Evolutionary conservation across 2,329 filamentous ascomycete species (phyloP).

Genomic region (Didymella lethalis): DNA sequence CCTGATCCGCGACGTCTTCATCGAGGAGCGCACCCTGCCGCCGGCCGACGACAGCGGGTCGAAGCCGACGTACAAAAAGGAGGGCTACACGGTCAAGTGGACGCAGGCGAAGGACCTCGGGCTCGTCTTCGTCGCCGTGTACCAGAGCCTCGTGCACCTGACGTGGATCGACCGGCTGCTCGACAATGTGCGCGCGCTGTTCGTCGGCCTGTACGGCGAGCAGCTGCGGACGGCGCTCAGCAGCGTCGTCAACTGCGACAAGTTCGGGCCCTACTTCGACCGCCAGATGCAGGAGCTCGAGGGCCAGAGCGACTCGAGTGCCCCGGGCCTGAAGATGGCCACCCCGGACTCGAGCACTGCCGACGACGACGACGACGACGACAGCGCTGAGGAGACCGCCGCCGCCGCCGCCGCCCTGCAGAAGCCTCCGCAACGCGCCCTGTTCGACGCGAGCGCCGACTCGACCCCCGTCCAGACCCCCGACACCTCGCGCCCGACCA

Average conservation of each 20-base stretch:
- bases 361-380: slow-evolving; percentile 51
- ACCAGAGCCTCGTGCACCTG: slow-evolving; percentile 91
- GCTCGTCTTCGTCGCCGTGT: slow-evolving; percentile 96
- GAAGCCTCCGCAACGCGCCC: slow-evolving; percentile 48
- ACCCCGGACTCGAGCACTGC: slow-evolving; percentile 59
- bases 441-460: slow-evolving; percentile 66
- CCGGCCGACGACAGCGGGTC: slow-evolving; percentile 67
- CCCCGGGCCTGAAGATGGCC: slow-evolving; percentile 51
- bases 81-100: slow-evolving; percentile 96
- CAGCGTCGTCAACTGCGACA: slow-evolving; percentile 75
- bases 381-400: slow-evolving; percentile 60
- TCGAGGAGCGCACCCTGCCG: slow-evolving; percentile 83
- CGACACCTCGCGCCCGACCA: slow-evolving; percentile 79
- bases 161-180: slow-evolving; percentile 97
- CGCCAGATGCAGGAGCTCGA: slow-evolving; percentile 87
- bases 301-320: slow-evolving; percentile 56
- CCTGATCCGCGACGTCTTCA: slow-evolving; percentile 96
- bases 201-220: slow-evolving; percentile 87
- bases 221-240: slow-evolving; percentile 83
- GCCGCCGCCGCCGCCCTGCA: slow-evolving; percentile 59
- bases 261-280: slow-evolving; percentile 92
- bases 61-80: slow-evolving; percentile 82
- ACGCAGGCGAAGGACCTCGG: slow-evolving; percentile 90
- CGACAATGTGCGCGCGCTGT: slow-evolving; percentile 92
- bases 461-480: slow-evolving; percentile 75